These are phyloP conservation scores for Alloascoidea africana DNA, from an alignment of 805 yeast species.

Conservation along the genomic window DNA sequence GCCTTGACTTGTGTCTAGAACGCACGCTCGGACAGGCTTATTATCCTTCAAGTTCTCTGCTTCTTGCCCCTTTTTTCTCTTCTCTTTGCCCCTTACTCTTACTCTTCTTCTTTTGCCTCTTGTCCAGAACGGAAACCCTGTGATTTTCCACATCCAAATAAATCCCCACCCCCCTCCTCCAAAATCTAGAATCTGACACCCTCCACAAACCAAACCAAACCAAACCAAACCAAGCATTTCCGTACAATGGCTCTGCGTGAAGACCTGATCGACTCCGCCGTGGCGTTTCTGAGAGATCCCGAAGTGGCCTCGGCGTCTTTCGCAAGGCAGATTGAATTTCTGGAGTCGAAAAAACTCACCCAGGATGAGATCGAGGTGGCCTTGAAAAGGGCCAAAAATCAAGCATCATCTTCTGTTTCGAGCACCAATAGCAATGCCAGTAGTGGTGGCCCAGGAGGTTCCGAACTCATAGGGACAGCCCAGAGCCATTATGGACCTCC, in stretches of 20 bases:
- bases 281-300: conserved; percentile 66
- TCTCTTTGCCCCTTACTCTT: background rate
- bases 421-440: background rate
- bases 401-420: background rate
- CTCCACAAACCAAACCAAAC: too few species aligned
- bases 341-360: conserved; percentile 73
- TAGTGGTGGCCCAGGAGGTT: background rate
- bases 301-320: conserved; percentile 63
- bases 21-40: too few species aligned
- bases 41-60: too few species aligned
- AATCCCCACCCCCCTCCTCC: too few species aligned
- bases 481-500: conserved; percentile 7
- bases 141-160: too few species aligned
- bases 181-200: too few species aligned
- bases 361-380: conserved; percentile 76
- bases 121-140: background rate
- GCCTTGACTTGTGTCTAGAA: too few species aligned
- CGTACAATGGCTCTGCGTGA: conserved; percentile 30
- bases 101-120: conserved; percentile 1
- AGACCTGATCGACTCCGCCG: conserved; percentile 65
- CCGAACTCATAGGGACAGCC: conserved; percentile 3
- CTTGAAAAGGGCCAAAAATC: conserved; percentile 27
- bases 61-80: background rate
- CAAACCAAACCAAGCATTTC: too few species aligned
- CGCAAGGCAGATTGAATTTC: conserved; percentile 72